Evolutionary conservation across 148 eudicot species (phyloP), one percentile per base, ranked within the genome.

Genomic region (Vaccinium corymbosum): DNA sequence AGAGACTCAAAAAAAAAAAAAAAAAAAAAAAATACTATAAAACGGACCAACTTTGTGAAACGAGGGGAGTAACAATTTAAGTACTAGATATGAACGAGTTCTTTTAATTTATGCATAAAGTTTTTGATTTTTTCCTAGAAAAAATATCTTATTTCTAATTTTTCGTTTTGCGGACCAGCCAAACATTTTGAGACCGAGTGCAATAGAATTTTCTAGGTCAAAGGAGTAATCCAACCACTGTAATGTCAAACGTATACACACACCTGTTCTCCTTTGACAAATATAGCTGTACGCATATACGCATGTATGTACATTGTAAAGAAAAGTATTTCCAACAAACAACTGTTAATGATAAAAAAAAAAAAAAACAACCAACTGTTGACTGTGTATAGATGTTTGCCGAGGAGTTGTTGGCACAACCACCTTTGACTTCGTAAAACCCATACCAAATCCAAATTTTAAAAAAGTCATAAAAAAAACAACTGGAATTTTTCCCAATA

Each of bases 401-500:
- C 32, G 59, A 16, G 68, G 50, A 79, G 70, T 56, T 56, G 81
- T 68, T 55, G 11, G 81, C 81, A 13, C 73, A 32, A 15, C 35
- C 29, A 32, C 81, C 38, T 6, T 57, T 25, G 57, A 56, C 57
- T 57, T 79, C 6, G 59, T 50, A 79, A 79, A 79, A 79, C 78
- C 27, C 9, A 75, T 35, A 48, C 68, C 68, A 35, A 76, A 27
- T 22, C 20, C 38, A 75, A 42, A 42, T 64, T 35, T 35, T 35
- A 46, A 42, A 42, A n/a, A 68, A 68, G 35, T 68, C 35, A 12
- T 14, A 35, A 8, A 20, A 42, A 51, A 32, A 35, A 32, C 50
- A 32, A 35, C 50, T 35, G 76, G 76, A 20, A 16, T 71, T 42
- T 42, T 32, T 16, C 48, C 76, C 76, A 32, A 29, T 5, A 29